phyloP scores from a whole-genome alignment of 129 eudicot species.

The Lonicera japonica region DNA sequence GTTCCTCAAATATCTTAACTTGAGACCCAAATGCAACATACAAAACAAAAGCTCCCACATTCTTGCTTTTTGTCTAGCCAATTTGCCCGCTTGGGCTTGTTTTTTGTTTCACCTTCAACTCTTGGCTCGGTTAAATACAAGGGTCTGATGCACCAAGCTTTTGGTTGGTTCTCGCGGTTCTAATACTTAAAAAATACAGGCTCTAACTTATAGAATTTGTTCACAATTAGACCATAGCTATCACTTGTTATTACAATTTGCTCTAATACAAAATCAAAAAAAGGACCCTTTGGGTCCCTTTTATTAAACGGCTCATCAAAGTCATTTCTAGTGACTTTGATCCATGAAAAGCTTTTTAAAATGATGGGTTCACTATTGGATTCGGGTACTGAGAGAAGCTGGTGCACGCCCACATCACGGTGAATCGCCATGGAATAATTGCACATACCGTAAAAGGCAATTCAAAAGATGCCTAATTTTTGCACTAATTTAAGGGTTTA shows the following conservation, averaged over 20 bases:
- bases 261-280: slow-evolving; percentile 17
- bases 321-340: slow-evolving; percentile 34
- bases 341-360: slow-evolving; percentile 29
- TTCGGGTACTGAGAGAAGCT: slow-evolving; percentile 11
- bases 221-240: slow-evolving; percentile 36
- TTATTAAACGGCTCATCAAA: slow-evolving; percentile 8
- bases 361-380: slow-evolving; percentile 23
- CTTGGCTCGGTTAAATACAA: slow-evolving; percentile 22
- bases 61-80: slow-evolving; percentile 55
- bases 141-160: slow-evolving; percentile 43
- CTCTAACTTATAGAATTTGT: slow-evolving; percentile 47
- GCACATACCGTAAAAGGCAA: slow-evolving; percentile 34
- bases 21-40: slow-evolving; percentile 70
- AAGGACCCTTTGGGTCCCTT: slow-evolving; percentile 19
- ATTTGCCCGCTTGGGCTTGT: slow-evolving; percentile 32
- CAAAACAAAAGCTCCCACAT: slow-evolving; percentile 27
- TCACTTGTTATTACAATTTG: slow-evolving; percentile 4
- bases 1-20: slow-evolving; percentile 32
- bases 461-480: slow-evolving; percentile 22
- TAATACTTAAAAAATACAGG: slow-evolving; percentile 10
- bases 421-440: neutral
- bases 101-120: neutral
- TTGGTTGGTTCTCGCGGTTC: slow-evolving; percentile 15
- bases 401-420: neutral
- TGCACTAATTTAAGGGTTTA: slow-evolving; percentile 34